A percentile compares a stretch with the other conserved stretches of the same genome.
These are phyloP conservation scores for Pseudonitzschia delicatissima DNA, from an alignment of 108 stramenopile genomes.

Conservation along the genomic window DNA sequence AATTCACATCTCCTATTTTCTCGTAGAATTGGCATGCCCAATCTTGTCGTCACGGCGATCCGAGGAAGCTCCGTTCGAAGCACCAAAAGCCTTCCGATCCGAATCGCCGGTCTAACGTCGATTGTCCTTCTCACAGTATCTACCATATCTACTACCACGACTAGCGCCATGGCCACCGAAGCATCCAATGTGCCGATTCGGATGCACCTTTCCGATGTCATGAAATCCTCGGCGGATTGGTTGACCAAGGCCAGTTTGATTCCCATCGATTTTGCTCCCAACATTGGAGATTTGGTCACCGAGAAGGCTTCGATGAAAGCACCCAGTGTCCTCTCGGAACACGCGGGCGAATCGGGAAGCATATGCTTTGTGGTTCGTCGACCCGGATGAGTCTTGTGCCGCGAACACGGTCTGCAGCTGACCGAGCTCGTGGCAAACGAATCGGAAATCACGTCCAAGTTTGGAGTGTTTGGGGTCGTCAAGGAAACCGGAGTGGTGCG, in stretches of 20 bases:
- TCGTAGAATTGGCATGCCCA: too few species aligned
- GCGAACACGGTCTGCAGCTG: constrained; percentile 80
- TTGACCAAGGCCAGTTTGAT: constrained; percentile 2
- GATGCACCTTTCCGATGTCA: constrained; percentile 16
- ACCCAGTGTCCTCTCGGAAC: constrained; percentile 6
- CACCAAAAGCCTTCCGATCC: too few species aligned
- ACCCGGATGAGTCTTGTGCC: constrained; percentile 83
- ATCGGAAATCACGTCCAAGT: constrained; percentile 32
- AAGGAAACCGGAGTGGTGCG: constrained; percentile 74
- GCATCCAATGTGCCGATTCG: not conserved
- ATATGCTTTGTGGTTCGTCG: constrained; percentile 58
- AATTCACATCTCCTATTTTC: too few species aligned
- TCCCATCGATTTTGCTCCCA: constrained; percentile 26
- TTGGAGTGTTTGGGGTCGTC: constrained; percentile 55
- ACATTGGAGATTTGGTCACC: constrained; percentile 6
- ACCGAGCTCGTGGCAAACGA: constrained; percentile 42
- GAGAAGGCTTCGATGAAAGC: too few species aligned
- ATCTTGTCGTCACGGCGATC: too few species aligned
- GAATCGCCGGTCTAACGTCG: too few species aligned
- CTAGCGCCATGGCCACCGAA: not conserved
- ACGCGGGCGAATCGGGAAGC: constrained; percentile 16
- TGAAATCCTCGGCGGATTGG: constrained; percentile 12
- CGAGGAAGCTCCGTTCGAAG: too few species aligned
- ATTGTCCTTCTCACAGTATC: too few species aligned
- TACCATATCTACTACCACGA: not conserved